Evolutionary conservation across 2,329 filamentous ascomycete species (phyloP), one percentile per base, ranked within the genome.

Genomic region (Clarireedia homoeocarpa): DNA sequence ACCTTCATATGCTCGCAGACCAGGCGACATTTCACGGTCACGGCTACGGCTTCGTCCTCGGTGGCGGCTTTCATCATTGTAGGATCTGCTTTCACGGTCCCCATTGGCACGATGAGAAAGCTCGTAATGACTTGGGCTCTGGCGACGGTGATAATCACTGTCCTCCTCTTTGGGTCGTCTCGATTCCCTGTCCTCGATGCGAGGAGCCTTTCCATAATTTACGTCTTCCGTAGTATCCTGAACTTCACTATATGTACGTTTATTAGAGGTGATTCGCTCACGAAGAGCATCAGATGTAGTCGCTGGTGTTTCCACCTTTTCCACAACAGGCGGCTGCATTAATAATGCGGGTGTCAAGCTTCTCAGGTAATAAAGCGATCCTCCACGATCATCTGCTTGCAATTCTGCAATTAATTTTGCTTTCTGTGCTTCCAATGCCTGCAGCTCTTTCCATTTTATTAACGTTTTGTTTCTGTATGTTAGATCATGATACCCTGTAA

Each of bases 401-500:
- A 68, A 65, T 44, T 68, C 64, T 53, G 63, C 63, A 10, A 68
- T 45, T 15, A 70, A 50, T 51, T 62, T 62, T 7, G 63, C 61
- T 59, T 62, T 67, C 52, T 71, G 62, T 30, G 62, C 64, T 56
- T 72, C 68, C 27, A 72, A 58, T 27, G 38, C 49, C 34, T 56
- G 40, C 7, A 47, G 39, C 34, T 56, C 27, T 30, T 38, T 24
- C 42, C 44, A 40, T 52, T 39, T 56, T 53, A 10, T 12, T 24
- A 70, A 51, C 38, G 65, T 65, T 57, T 67, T 69, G 42, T 59
- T 60, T 59, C 70, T 67, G 48, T 71, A 70, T n/a, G 56, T 55
- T 40, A 53, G 54, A 61, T 71, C 67, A 58, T 71, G 63, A 56
- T 65, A 72, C 3, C 66, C 65, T 26, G 70, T 71, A 23, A 70